Evolutionary conservation across 768 basidiomycete species (phyloP).

Genomic region (Mycena rosella): DNA sequence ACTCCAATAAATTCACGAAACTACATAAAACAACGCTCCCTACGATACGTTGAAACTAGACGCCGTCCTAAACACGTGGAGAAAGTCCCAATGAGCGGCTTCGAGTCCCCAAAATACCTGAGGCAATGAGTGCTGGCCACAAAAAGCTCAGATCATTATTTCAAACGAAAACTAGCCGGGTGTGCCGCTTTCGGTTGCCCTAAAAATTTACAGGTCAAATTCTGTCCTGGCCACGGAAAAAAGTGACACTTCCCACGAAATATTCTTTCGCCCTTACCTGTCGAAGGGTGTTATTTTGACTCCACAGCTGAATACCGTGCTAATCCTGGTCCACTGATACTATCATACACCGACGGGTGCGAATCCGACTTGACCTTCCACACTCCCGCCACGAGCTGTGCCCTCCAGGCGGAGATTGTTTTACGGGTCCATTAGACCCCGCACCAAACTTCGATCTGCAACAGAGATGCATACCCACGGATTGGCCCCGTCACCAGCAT

Average conservation of each 20-base stretch:
- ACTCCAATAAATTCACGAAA: no score
- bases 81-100: constrained; percentile 72
- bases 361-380: constrained; percentile 82
- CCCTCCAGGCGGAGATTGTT: constrained; percentile 83
- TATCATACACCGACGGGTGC: constrained; percentile 69
- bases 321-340: background rate
- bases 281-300: no score
- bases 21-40: background rate
- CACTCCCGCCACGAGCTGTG: constrained; percentile 59
- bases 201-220: no score
- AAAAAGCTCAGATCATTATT: no score
- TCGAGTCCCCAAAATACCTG: constrained; percentile 81
- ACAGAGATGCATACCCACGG: background rate
- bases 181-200: background rate
- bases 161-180: background rate
- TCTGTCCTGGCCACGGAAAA: no score
- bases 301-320: no score
- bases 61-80: constrained; percentile 72
- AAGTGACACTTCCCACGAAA: no score
- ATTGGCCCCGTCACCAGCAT: constrained; percentile 50
- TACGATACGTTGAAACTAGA: constrained; percentile 64
- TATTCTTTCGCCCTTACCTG: background rate
- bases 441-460: no score
- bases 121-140: constrained; percentile 79
- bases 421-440: constrained; percentile 49